A percentile compares a stretch with the other conserved stretches of the same genome.
Conservation (phyloP, 495 filamentous ascomycete species). For the Talaromyces nanjingensis region DNA sequence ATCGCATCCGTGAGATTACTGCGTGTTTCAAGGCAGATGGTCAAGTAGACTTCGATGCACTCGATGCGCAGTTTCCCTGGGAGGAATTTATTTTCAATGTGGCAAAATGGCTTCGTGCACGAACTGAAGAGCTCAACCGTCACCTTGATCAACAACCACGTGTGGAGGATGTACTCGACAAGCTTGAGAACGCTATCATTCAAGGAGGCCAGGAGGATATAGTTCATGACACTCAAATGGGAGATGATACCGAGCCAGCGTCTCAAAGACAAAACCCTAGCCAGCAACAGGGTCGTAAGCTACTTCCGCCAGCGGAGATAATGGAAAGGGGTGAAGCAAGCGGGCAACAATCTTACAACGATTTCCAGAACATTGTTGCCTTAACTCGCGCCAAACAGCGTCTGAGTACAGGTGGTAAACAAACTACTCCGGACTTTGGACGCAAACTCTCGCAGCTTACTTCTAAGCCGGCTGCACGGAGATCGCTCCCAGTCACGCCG, state of each 20-base stretch:
- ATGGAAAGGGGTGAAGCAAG: background rate
- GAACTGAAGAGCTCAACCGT: slow-evolving; percentile 26
- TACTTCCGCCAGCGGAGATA: slow-evolving; percentile 5
- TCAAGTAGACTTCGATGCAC: slow-evolving; percentile 16
- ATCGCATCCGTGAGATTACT: slow-evolving; percentile 28
- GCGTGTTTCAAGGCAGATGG: slow-evolving; percentile 17
- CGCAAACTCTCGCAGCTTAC: background rate
- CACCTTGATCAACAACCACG: slow-evolving; percentile 15
- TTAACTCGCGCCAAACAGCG: background rate
- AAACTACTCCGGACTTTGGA: background rate
- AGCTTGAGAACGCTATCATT: slow-evolving; percentile 12
- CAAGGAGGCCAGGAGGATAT: background rate
- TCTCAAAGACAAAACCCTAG: background rate
- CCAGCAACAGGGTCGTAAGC: background rate
- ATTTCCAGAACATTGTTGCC: background rate
- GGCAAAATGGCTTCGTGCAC: slow-evolving; percentile 27
- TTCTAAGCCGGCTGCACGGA: background rate
- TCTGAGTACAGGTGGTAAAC: background rate
- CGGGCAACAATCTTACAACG: background rate
- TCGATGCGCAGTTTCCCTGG: slow-evolving; percentile 27
- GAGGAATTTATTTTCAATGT: slow-evolving; percentile 21
- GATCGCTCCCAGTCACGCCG: background rate
- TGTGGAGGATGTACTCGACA: slow-evolving; percentile 17
- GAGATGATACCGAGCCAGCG: background rate
- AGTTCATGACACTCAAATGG: background rate